Percentiles rank a stretch among this genome's conserved stretches.
Evolutionary conservation across 2,329 filamentous ascomycete species (phyloP).

Genomic region (Sporothrix brasiliensis): DNA sequence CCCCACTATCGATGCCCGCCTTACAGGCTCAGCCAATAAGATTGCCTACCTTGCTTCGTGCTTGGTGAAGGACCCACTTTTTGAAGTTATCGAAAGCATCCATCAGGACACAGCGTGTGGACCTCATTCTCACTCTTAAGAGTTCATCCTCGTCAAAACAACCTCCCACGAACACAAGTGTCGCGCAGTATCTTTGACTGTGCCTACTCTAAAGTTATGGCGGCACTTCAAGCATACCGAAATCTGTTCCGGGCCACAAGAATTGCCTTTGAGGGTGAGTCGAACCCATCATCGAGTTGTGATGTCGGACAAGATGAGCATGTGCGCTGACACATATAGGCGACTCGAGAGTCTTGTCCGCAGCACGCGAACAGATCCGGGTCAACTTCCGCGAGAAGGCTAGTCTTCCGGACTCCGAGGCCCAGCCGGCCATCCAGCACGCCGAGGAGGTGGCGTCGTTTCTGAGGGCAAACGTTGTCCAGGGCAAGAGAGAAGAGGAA

Average conservation of each 20-base stretch:
- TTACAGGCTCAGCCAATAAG: constrained; percentile 22
- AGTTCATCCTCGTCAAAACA: background rate
- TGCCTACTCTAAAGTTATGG: background rate
- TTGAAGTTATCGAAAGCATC: constrained; percentile 6
- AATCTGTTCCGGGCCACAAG: constrained; percentile 77
- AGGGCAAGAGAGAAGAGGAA: constrained; percentile 64
- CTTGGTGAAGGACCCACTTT: constrained; percentile 6
- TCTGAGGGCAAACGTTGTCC: constrained; percentile 81
- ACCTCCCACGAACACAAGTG: background rate
- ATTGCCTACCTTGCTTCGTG: background rate
- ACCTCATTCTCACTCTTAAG: background rate
- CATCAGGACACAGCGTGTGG: background rate
- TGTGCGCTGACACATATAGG: constrained; percentile 27
- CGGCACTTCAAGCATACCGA: constrained; percentile 75
- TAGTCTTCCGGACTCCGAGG: constrained; percentile 61
- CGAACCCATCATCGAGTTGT: background rate
- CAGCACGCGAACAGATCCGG: constrained; percentile 73
- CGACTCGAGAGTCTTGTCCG: constrained; percentile 59
- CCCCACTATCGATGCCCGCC: constrained; percentile 22
- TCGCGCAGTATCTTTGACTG: background rate
- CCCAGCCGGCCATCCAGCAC: constrained; percentile 69
- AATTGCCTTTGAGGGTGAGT: constrained; percentile 78
- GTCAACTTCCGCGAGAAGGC: constrained; percentile 71
- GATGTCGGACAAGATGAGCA: background rate
- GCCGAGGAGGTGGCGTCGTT: constrained; percentile 82